Evolutionary conservation across 495 filamentous ascomycete species (phyloP).

Genomic region (Lasiosphaeria hispida): DNA sequence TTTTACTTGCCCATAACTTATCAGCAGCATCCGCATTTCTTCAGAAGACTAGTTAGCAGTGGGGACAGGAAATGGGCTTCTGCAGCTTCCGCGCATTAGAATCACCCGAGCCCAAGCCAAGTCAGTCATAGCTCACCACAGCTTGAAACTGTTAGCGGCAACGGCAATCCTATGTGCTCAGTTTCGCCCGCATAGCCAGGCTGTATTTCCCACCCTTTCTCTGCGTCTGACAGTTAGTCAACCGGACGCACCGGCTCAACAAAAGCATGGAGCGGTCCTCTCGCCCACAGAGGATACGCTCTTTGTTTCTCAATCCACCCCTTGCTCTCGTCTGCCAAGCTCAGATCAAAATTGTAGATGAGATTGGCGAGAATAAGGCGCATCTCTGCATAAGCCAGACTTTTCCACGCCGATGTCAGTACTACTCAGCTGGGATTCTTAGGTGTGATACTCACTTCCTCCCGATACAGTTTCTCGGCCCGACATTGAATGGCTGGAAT

Average conservation of each 20-base stretch:
- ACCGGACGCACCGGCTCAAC: background rate
- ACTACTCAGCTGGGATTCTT: background rate
- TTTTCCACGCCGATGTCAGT: slow-evolving; percentile 6
- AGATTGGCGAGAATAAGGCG: slow-evolving; percentile 41
- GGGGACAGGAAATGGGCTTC: no score
- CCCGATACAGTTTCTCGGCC: slow-evolving; percentile 42
- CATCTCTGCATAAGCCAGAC: slow-evolving; percentile 42
- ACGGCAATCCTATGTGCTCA: no score
- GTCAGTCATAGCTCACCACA: no score
- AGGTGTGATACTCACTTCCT: slow-evolving; percentile 31
- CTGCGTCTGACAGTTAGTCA: no score
- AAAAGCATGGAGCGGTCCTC: background rate
- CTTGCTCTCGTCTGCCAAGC: slow-evolving; percentile 3
- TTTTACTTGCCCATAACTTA: no score
- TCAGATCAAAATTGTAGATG: slow-evolving; percentile 21
- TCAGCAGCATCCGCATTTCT: no score
- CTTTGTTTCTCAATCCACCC: slow-evolving; percentile 1
- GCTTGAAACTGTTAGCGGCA: no score
- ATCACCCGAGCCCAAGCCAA: no score
- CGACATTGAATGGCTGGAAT: slow-evolving; percentile 37
- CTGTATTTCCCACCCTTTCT: no score
- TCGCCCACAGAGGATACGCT: slow-evolving; percentile 3
- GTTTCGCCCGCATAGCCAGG: no score
- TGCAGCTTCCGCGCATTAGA: no score
- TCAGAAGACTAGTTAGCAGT: no score